Evolutionary conservation across 371 early-diverging fungal genomes (phyloP), one percentile per base, ranked within the genome.

Genomic region (Mucor piriformis): DNA sequence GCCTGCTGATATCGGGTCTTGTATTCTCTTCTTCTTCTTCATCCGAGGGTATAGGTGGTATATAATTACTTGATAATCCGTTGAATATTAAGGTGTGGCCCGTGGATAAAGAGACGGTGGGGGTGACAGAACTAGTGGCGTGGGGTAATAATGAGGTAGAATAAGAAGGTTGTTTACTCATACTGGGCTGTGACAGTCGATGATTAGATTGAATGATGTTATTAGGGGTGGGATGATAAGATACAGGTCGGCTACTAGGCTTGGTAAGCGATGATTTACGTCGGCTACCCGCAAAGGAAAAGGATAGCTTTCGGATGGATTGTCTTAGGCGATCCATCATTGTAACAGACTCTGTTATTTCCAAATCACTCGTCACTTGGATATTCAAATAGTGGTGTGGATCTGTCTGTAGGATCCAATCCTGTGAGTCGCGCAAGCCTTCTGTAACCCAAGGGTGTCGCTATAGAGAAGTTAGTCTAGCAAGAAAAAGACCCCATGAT

Each of bases 361-460:
- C 74, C 10, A 42, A 18, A 23, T 73, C 74, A 23, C 67, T 65
- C 15, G 70, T 67, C n/a, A 70, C 63, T 51, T 70, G 48, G 2
- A 70, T 68, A 34, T 70, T 32, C 35, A 67, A 49, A 49, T 70
- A 70, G 40, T 49, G 43, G 6, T 60, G 50, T 8, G 71, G 71
- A 58, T 74, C 68, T n/a, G 74, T 54, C 32, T 63, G 52, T 44
- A 60, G 16, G 35, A 51, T 53, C 74, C 74, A 74, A 13, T 16
- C 59, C 1, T 54, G 69, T 6, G 88, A 84, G 34, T 86, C 80
- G 4, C 66, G 67, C 50, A 95, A 57, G 54, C 86, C 94, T 27
- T 76, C 76, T 3, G 84, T 82, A 0, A 93, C 88, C 95, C 95
- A 97, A n/a, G 91, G 90, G 69, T 95, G 95, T 15, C 61, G 73